Percentiles rank a stretch among this genome's conserved stretches.
Conservation (phyloP, 2,329 filamentous ascomycete species). For the Alternaria sp. region DNA sequence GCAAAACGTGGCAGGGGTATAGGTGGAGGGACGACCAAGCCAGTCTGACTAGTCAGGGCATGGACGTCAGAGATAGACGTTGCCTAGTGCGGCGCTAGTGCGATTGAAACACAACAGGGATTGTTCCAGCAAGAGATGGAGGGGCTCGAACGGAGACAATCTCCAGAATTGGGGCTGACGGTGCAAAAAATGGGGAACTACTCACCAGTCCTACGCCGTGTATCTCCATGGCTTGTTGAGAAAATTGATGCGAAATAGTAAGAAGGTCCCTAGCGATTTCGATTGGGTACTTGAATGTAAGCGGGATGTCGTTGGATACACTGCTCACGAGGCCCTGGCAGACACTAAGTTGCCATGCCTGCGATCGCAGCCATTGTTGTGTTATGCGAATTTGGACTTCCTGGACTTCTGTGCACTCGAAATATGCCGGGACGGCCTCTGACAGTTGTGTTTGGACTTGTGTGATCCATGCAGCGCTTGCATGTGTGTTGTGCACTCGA, state of each 20-base stretch:
- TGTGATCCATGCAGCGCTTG: constrained; percentile 57
- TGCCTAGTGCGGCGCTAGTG: constrained; percentile 35
- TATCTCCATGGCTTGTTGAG: constrained; percentile 75
- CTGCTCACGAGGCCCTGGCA: constrained; percentile 70
- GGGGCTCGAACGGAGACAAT: constrained; percentile 28
- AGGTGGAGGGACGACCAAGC: constrained; percentile 28
- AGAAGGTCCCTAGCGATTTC: constrained; percentile 68
- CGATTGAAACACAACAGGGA: constrained; percentile 35
- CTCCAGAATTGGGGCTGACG: constrained; percentile 21
- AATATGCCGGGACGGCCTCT: constrained; percentile 63
- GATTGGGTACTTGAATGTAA: constrained; percentile 69
- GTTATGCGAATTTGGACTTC: constrained; percentile 74
- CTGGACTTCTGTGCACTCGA: constrained; percentile 69
- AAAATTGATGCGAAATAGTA: constrained; percentile 73
- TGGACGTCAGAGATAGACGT: constrained; percentile 43
- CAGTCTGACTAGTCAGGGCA: constrained; percentile 30
- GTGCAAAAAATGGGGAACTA: constrained; percentile 30
- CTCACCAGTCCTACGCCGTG: constrained; percentile 76
- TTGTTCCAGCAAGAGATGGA: constrained; percentile 28
- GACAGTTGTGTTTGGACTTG: constrained; percentile 61
- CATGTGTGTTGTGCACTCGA: constrained; percentile 59
- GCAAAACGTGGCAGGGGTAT: constrained; percentile 26
- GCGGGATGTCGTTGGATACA: constrained; percentile 64
- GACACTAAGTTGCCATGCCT: constrained; percentile 77
- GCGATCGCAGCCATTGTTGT: constrained; percentile 74